Conservation (phyloP, 2,329 filamentous ascomycete species). For the Exophiala xenobiotica region DNA sequence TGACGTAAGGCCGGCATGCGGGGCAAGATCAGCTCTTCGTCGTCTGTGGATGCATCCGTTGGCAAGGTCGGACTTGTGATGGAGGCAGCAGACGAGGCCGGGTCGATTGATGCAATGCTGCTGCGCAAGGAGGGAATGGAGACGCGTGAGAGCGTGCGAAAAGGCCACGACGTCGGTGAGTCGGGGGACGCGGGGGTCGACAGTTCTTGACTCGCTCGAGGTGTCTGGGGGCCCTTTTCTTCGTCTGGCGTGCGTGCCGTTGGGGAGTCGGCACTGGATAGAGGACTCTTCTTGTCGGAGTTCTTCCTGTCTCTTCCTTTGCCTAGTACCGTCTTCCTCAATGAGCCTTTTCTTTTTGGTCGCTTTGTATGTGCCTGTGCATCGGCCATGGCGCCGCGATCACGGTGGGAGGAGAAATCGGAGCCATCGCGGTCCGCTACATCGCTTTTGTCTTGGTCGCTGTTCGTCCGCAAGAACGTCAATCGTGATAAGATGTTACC, state of each 20-base stretch:
- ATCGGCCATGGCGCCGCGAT: constrained; percentile 48
- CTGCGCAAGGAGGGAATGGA: constrained; percentile 34
- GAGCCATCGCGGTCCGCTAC: constrained; percentile 31
- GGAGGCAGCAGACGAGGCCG: constrained; percentile 35
- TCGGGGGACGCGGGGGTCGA: constrained; percentile 23
- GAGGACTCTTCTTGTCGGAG: constrained; percentile 45
- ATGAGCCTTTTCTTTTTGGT: constrained; percentile 75
- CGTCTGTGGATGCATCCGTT: constrained; percentile 75
- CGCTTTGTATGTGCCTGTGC: constrained; percentile 52
- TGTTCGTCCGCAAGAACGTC: constrained; percentile 62
- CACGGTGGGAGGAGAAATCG: constrained; percentile 29
- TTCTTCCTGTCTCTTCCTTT: constrained; percentile 65
- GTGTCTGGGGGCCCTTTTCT: constrained; percentile 23
- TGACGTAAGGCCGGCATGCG: constrained; percentile 38
- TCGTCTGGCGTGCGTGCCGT: constrained; percentile 17
- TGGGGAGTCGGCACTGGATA: constrained; percentile 30
- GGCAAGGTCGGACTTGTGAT: constrained; percentile 57
- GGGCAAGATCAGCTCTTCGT: constrained; percentile 69
- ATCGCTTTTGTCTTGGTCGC: constrained; percentile 38
- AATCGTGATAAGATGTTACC: constrained; percentile 68
- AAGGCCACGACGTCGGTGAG: constrained; percentile 31
- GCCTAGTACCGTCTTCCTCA: constrained; percentile 81
- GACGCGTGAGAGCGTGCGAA: constrained; percentile 27
- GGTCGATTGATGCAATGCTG: constrained; percentile 37
- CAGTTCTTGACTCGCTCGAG: constrained; percentile 22